Evolutionary conservation across 2,329 filamentous ascomycete genomes (phyloP).

Genomic region (Apiospora aurea): DNA sequence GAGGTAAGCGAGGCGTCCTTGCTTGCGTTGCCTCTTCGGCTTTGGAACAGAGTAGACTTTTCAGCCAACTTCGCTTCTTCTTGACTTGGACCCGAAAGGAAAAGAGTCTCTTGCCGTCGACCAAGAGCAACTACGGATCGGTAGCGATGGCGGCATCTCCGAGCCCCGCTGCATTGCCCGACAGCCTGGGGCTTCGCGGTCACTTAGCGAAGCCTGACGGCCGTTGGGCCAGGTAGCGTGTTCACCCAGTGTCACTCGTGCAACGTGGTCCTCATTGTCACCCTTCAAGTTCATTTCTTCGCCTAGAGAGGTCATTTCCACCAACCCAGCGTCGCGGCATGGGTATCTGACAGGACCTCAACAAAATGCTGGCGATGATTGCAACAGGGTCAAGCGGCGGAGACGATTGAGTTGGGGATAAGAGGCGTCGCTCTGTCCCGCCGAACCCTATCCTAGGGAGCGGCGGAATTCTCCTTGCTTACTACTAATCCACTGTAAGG

Average conservation of each 20-base stretch:
- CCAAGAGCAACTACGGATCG: too few relatives aligned
- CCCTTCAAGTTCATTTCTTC: background rate
- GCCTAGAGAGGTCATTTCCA: background rate
- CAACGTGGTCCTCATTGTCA: background rate
- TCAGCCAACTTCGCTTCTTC: background rate
- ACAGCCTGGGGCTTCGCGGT: background rate
- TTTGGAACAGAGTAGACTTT: background rate
- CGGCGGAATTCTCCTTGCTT: background rate
- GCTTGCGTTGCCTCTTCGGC: background rate
- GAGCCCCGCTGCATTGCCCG: background rate
- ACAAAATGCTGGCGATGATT: background rate
- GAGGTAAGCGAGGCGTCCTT: too few relatives aligned
- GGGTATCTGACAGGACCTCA: background rate
- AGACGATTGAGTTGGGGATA: background rate
- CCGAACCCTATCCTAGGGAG: background rate
- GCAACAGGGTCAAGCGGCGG: background rate
- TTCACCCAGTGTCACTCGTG: background rate
- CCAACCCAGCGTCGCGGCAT: background rate
- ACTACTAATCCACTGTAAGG: background rate
- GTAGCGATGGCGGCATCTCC: too few relatives aligned
- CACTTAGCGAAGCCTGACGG: background rate
- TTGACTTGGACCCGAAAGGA: background rate
- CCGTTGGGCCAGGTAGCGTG: background rate
- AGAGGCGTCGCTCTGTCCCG: background rate
- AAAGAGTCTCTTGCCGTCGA: background rate